Base-by-base conservation (phyloP, 768 basidiomycete species). In the Leccinum ochraceum region DNA sequence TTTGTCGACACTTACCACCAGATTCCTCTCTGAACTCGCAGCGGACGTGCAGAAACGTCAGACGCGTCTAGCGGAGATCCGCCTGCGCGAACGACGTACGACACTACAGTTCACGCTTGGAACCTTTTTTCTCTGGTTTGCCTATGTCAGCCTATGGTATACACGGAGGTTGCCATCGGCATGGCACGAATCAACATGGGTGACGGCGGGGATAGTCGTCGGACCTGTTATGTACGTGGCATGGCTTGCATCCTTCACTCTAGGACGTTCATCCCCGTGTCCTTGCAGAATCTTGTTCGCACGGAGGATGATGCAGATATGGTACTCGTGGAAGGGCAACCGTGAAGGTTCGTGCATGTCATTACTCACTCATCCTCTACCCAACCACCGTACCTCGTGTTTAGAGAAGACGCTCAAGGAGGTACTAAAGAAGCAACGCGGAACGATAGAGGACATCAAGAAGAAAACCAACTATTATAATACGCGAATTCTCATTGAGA, bases 391-490 rank as follows among this genome's bases (percentile, higher is more conserved):
- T 42, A 42, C 42, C 52, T 24, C 34, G 9, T 54, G 17, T 56
- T 26, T 70, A 97, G 95, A 98, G 75, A 90, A 86, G 72, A 86
- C 86, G 3, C 80, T 98, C 17, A 87, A 88, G 58, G 74, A 75
- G 1, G 78, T 95, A 4, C 81, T 90, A 69, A 89, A 88, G 69
- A 80, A 89, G 68, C 94, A 95, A 63, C 88, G 92, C 20, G 80
- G 82, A 24, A 94, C 92, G 69, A 84, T 99, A 39, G 94, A 96
- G 63, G 95, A 97, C 66, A 92, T 98, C 66, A 99, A 99, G 82
- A 94, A 94, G 79, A 94, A 92, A 73, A 98, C 95, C 2, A 96
- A 98, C 66, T 99, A 92, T 74, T 93, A 99, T 71, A 86, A 85
- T 11, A 99, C 95, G 30, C 87, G 91, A 56, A 92, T 89, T 66